Evolutionary conservation across 495 filamentous ascomycete genomes (phyloP).

Genomic region (Chaetomium tenue): DNA sequence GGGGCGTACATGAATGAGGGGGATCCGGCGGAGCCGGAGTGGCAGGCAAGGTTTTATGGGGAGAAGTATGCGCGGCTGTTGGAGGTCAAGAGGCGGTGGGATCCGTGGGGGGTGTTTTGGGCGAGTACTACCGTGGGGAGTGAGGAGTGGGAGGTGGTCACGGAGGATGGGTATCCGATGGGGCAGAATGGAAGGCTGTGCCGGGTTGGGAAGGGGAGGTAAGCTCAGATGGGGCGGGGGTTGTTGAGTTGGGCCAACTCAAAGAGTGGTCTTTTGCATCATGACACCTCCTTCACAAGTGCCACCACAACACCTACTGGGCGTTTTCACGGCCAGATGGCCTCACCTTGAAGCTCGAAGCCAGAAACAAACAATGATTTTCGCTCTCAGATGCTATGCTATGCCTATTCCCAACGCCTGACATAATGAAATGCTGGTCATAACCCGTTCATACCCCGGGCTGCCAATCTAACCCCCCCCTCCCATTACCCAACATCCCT

Average conservation of each 20-base stretch:
- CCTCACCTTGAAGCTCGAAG: no score
- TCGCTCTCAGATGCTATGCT: neutral
- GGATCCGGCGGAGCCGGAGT: slow-evolving; percentile 55
- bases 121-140: slow-evolving; percentile 55
- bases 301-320: no score
- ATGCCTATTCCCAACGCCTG: neutral
- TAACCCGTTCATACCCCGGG: no score
- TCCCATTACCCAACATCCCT: no score
- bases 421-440: neutral
- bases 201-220: slow-evolving; percentile 1
- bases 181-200: slow-evolving; percentile 44
- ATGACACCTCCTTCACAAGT: no score
- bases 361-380: neutral
- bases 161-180: slow-evolving; percentile 32
- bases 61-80: slow-evolving; percentile 52
- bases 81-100: slow-evolving; percentile 51
- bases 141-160: slow-evolving; percentile 47
- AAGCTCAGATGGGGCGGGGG: neutral
- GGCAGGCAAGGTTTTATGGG: slow-evolving; percentile 59
- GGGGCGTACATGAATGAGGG: slow-evolving; percentile 53
- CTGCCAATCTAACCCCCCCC: no score
- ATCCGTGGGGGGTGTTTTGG: slow-evolving; percentile 58
- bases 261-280: no score
- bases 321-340: no score
- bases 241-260: no score